These are phyloP conservation scores for Tinospora cordifolia DNA, from an alignment of 164 flowering plant genomes.

Conservation along the genomic window DNA sequence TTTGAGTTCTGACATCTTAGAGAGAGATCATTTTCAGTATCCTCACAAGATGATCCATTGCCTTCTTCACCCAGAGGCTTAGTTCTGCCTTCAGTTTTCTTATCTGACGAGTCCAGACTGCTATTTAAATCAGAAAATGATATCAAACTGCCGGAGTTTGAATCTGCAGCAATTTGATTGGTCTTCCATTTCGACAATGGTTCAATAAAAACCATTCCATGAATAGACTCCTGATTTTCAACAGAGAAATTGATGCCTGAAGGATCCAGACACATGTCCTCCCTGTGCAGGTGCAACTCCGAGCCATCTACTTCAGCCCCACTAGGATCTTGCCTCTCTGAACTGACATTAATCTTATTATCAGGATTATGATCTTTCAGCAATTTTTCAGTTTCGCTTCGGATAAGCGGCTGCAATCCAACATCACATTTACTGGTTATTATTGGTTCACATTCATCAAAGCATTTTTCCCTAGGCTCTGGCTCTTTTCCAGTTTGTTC, in stretches of 20 bases:
- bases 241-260: constrained; percentile 9
- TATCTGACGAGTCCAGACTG: constrained; percentile 6
- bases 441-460: constrained; percentile 10
- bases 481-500: not conserved
- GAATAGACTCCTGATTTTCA: constrained; percentile 4
- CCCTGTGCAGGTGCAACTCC: constrained; percentile 5
- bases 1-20: constrained; percentile 10
- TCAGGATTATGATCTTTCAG: constrained; percentile 3
- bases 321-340: not conserved
- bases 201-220: constrained; percentile 2
- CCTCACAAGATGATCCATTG: constrained; percentile 1
- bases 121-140: constrained; percentile 10
- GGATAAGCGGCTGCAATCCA: constrained; percentile 3
- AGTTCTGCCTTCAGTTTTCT: constrained; percentile 9
- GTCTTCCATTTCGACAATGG: constrained; percentile 11
- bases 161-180: constrained; percentile 13
- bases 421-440: not conserved
- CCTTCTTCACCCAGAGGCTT: not conserved
- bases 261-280: constrained; percentile 12
- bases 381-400: constrained; percentile 6
- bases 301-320: constrained; percentile 1
- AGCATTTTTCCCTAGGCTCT: constrained; percentile 2
- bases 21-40: constrained; percentile 5
- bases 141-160: not conserved
- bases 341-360: constrained; percentile 2